Base-by-base conservation (phyloP, 2,329 filamentous ascomycete genomes). In the Paraconiothyrium brasiliense region DNA sequence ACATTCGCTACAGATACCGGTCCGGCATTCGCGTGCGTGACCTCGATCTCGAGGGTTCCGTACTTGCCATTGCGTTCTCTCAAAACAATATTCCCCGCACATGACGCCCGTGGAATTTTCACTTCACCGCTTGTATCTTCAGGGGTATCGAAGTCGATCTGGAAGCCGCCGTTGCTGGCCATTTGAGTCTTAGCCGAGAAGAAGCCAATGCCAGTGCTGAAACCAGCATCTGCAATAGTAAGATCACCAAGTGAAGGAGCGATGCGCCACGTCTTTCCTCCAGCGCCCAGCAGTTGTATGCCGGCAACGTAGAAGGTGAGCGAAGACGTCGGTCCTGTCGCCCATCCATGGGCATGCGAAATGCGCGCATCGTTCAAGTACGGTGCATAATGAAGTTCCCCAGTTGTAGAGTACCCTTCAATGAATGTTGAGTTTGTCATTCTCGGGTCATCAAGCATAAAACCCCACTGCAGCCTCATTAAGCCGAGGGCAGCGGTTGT, bases 371-470 rank as follows among this genome's bases (percentile, higher is more conserved):
- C 82, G 62, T 85, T 83, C 0, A 64, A 65, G 62, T 86, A 86
- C 0, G 83, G 81, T 2, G 82, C 80, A 56, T 86, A 85, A 61
- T 82, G 81, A 20, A 85, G 67, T 2, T 75, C 72, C 1, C 84
- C 84, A 37, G 81, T 78, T 0, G 77, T 79, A 1, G 77, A 73
- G 57, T 84, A 85, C 0, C 84, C 84, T 67, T 86, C 84, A 57
- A 84, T 83, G 54, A 85, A 85, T 0, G 83, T 84, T 0, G 77
- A 80, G 50, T 85, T 83, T 1, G 84, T 86, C 82, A 85, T 85
- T 39, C 82, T 77, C 0, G 83, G 79, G 58, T 85, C 82, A 16
- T 85, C 78, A 5, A 87, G 80, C 84, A 87, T 86, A 66, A 84
- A 87, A 0, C 81, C 84, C 84, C 84, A 87, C 69, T 83, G 79